Evolutionary conservation across 805 yeast genomes (phyloP).

Genomic region (Lachancea quebecensis): DNA sequence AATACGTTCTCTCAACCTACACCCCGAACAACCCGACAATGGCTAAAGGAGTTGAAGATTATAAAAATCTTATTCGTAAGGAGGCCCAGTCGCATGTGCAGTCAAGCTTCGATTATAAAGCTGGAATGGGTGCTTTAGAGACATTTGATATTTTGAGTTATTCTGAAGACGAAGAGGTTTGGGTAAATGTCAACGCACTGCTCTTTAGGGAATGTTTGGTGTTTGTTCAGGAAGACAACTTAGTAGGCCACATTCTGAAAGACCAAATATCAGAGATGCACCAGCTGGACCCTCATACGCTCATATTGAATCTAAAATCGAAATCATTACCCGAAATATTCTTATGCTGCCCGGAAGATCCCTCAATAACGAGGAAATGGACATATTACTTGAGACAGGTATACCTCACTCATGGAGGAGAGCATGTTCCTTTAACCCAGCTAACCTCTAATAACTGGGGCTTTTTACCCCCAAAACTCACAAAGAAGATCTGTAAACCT

Average conservation of each 20-base stretch:
- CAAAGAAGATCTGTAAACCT: constrained; percentile 17
- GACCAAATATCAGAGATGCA: constrained; percentile 32
- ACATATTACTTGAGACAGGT: constrained; percentile 25
- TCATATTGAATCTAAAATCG: constrained; percentile 36
- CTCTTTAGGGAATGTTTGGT: constrained; percentile 15
- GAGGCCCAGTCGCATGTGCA: neutral
- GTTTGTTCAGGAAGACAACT: constrained; percentile 16
- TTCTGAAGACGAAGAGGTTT: constrained; percentile 37
- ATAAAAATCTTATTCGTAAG: constrained; percentile 2
- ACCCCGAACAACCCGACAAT: constrained; percentile 3
- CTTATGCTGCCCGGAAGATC: constrained; percentile 30
- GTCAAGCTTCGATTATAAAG: neutral
- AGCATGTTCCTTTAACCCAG: constrained; percentile 35
- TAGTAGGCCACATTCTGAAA: constrained; percentile 39
- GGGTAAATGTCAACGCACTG: constrained; percentile 31
- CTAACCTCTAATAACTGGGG: constrained; percentile 48
- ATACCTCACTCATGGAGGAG: neutral
- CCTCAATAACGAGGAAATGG: constrained; percentile 38
- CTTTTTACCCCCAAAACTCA: constrained; percentile 29
- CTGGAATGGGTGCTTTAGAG: constrained; percentile 10
- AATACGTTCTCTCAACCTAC: constrained; percentile 15
- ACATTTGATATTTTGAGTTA: constrained; percentile 39
- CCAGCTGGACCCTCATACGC: constrained; percentile 18
- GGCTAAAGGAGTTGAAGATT: constrained; percentile 7
- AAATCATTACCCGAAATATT: constrained; percentile 39